Base-by-base conservation (phyloP, 176 grass and related monocot species). In the Melocanna baccifera region DNA sequence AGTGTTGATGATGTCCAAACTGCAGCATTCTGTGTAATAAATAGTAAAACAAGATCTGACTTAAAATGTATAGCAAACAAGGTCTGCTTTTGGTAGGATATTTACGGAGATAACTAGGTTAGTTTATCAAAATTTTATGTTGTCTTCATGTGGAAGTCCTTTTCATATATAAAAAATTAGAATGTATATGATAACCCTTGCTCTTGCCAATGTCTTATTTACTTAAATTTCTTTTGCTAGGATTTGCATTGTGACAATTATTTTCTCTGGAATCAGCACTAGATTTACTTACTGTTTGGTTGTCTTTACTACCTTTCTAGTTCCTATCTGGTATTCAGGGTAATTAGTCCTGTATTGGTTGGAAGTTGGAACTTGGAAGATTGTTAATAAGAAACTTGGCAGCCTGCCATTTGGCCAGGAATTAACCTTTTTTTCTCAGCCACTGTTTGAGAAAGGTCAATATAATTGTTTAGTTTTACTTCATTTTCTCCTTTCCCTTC, bases 1-100 rank as follows among this genome's bases (percentile, higher is more conserved):
- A 23, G 36, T 53, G 23, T 46, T 83, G 37, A 39, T 67, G 47
- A 68, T 85, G 16, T 89, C 16, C n/a, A 69, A 75, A 80, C 39
- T 22, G 2, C 61, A 62, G 16, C 1, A 25, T 41, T 80, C 6
- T 72, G 58, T 72, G 5, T 52, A 62, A 13, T 20, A 88, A 29
- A 28, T 25, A 62, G 22, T 22, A 62, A 51, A 79, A 39, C 76
- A 52, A 40, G 6, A 26, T 52, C 8, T 72, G 28, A 72, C 42
- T n/a, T 73, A 19, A 39, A 73, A 14, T 5, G 15, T 4, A 40
- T 25, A 25, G 2, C 20, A 45, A 71, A 62, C 0, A 62, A 29
- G 59, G 59, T 30, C 25, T 32, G 20, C 7, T 71, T 19, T 47
- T 1, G 23, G 2, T 71, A 18, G 13, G 69, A 71, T 29, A 23